Base-by-base conservation (phyloP, 2,329 filamentous ascomycete genomes). In the Phialocephala sp. region DNA sequence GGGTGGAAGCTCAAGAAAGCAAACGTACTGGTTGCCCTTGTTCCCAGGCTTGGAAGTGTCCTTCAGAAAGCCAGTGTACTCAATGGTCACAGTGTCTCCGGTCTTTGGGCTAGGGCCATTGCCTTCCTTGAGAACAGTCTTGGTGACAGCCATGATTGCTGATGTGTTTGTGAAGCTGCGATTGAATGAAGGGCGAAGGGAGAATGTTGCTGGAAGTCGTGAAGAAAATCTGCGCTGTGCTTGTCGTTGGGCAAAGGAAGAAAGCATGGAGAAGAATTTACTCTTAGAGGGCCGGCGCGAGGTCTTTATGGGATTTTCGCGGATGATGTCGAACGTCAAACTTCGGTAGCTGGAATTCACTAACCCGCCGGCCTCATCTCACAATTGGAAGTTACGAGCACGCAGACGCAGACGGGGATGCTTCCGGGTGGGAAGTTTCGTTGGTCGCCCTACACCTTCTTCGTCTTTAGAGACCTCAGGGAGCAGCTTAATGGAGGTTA, bases 61-160 rank as follows among this genome's bases (percentile, higher is more conserved):
- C 80, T 90, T 91, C 69, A 98, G 85, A 81, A 84, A 97, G 74
- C 95, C 95, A 50, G 91, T 95, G 85, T 98, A 98, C 81, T 95
- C 88, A 76, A 98, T 97, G 76, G 86, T 87, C 75, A 98, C 92
- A 32, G 81, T 87, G 78, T 97, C 88, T 71, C 92, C 91, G 18
- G 76, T 74, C 71, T 80, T 76, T 65, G 94, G 91, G 70, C 79
- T 82, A 74, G 87, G 77, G 64, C 84, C 83, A 74, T 85, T 84
- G 75, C 94, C 94, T 69, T 85, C 79, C 41, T 80, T 76, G 73
- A 89, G 78, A 69, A 86, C 79, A 59, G 83, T 85, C 84, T 93
- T 96, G 66, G 82, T 85, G 75, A 97, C 91, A 78, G 85, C 89
- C 91, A 93, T 93, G 71, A 45, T 76, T 70, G 71, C 71, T 67